These are phyloP conservation scores for Skeletonema tropicum DNA, from an alignment of 108 stramenopile genomes.

Conservation along the genomic window DNA sequence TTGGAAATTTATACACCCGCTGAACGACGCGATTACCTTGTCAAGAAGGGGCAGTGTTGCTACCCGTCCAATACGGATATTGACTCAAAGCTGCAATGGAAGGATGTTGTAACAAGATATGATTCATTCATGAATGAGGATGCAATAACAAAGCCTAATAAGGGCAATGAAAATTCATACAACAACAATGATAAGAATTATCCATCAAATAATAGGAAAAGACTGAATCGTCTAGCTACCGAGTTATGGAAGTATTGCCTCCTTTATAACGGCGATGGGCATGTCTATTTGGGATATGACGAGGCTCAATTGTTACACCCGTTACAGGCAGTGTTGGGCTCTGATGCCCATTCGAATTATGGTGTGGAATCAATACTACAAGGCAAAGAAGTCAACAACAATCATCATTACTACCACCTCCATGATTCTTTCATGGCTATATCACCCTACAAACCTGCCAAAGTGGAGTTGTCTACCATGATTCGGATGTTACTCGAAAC, in stretches of 20 bases:
- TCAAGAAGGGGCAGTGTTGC: slow-evolving; percentile 30
- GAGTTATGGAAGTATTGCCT: slow-evolving; percentile 52
- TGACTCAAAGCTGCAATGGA: slow-evolving; percentile 12
- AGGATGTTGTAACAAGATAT: slow-evolving; percentile 26
- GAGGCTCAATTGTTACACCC: slow-evolving; percentile 25
- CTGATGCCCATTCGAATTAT: slow-evolving; percentile 29
- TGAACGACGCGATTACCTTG: slow-evolving; percentile 44
- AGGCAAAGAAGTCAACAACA: not conserved
- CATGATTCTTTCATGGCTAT: slow-evolving; percentile 47
- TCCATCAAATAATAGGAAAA: not conserved
- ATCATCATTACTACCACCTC: slow-evolving; percentile 14
- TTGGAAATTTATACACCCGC: slow-evolving; percentile 47
- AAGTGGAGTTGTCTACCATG: slow-evolving; percentile 37
- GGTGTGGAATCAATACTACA: slow-evolving; percentile 18
- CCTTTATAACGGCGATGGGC: slow-evolving; percentile 47
- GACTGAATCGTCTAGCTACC: slow-evolving; percentile 31
- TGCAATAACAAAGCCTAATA: not conserved
- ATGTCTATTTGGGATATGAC: slow-evolving; percentile 38
- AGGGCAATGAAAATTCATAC: not conserved
- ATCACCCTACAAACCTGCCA: slow-evolving; percentile 37
- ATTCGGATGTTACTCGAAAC: slow-evolving; percentile 48
- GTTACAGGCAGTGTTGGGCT: slow-evolving; percentile 8
- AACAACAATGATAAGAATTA: too few relatives aligned
- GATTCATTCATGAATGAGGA: slow-evolving; percentile 18
- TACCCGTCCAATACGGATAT: slow-evolving; percentile 29